These are phyloP conservation scores for Suhomyces taliae DNA, from an alignment of 1,139 yeast genomes.

Conservation along the genomic window DNA sequence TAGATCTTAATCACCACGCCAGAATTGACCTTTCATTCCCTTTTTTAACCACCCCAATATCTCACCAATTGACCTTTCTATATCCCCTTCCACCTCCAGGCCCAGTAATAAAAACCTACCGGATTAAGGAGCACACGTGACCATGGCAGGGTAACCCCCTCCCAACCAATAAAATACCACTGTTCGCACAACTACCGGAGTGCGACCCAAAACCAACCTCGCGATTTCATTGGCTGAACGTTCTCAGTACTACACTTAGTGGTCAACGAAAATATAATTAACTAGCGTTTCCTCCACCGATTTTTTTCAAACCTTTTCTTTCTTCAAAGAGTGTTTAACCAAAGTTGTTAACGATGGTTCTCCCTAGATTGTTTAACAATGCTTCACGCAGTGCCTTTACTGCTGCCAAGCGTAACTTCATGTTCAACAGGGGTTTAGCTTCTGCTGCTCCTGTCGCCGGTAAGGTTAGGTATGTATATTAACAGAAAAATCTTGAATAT, in stretches of 20 bases:
- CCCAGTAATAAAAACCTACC: background rate
- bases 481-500: background rate
- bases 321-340: slow-evolving; percentile 16
- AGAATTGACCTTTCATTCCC: no score
- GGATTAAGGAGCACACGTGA: slow-evolving; percentile 3
- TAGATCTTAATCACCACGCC: no score
- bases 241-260: slow-evolving; percentile 5
- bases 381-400: slow-evolving; percentile 86
- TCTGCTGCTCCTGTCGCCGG: slow-evolving; percentile 83
- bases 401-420: slow-evolving; percentile 82
- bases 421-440: slow-evolving; percentile 82
- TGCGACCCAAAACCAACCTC: slow-evolving; percentile 7
- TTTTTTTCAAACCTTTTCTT: slow-evolving; percentile 11
- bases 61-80: no score
- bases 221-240: slow-evolving; percentile 10
- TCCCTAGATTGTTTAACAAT: slow-evolving; percentile 91
- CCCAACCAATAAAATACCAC: slow-evolving; percentile 11
- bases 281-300: slow-evolving; percentile 10
- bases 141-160: slow-evolving; percentile 10
- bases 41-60: no score
- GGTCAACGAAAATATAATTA: slow-evolving; percentile 12
- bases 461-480: slow-evolving; percentile 78
- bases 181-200: slow-evolving; percentile 12
- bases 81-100: background rate
- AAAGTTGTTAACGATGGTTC: slow-evolving; percentile 52